These are phyloP conservation scores for Entamoeba histolytica DNA, from an alignment of 208 protist genomes.

Conservation along the genomic window DNA sequence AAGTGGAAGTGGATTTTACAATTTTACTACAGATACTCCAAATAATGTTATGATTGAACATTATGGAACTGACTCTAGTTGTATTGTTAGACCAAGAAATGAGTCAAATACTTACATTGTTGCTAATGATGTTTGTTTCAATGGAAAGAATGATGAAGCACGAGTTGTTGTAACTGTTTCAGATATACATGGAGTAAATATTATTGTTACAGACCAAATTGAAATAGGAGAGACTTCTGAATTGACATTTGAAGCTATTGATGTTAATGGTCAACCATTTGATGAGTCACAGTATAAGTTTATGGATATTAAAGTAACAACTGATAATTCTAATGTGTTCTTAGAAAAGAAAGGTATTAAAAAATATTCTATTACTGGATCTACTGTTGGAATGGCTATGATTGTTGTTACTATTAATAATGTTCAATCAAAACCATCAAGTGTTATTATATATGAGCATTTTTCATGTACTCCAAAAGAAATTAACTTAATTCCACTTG, in stretches of 20 bases:
- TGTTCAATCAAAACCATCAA: background rate
- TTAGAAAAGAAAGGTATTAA: background rate
- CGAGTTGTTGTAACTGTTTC: background rate
- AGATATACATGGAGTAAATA: background rate
- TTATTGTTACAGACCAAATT: background rate
- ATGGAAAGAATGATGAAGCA: background rate
- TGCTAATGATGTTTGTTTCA: background rate
- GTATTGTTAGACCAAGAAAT: background rate
- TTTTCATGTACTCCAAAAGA: background rate
- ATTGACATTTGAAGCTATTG: background rate
- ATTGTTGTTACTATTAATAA: background rate
- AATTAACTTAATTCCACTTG: background rate
- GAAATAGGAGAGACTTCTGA: background rate
- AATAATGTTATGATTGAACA: background rate
- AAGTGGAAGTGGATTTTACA: background rate
- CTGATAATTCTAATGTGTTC: background rate
- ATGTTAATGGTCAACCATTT: background rate
- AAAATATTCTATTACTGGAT: background rate
- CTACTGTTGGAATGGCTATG: background rate
- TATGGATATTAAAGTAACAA: background rate
- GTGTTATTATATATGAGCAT: background rate
- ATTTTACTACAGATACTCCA: background rate
- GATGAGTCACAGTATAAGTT: background rate
- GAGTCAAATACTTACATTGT: background rate
- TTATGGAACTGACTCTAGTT: background rate